These are phyloP conservation scores for Hyaloraphidium curvatum DNA, from an alignment of 192 early-diverging fungal species.

Conservation along the genomic window DNA sequence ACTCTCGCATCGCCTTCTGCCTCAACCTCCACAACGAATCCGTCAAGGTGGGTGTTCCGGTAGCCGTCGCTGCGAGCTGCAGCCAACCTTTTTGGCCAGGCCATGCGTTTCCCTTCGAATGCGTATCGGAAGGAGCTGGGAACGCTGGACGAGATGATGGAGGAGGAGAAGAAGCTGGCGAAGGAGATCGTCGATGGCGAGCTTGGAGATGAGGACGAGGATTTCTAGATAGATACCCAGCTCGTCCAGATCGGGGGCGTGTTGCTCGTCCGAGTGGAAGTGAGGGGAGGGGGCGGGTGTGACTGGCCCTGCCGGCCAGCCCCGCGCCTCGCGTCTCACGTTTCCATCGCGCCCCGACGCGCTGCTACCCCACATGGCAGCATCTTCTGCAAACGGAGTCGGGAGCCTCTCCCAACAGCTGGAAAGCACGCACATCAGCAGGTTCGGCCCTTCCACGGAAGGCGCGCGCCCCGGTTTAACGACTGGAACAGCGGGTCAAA, in stretches of 20 bases:
- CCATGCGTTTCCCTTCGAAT: slow-evolving; percentile 87
- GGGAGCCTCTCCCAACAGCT: too few relatives aligned
- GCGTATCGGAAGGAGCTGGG: slow-evolving; percentile 71
- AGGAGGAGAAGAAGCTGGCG: slow-evolving; percentile 78
- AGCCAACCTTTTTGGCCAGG: slow-evolving; percentile 17
- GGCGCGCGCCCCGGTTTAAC: too few relatives aligned
- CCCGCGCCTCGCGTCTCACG: too few relatives aligned
- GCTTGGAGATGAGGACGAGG: slow-evolving; percentile 48
- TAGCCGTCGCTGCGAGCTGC: background rate
- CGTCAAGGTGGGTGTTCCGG: slow-evolving; percentile 45
- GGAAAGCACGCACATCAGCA: too few relatives aligned
- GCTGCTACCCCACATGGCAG: too few relatives aligned
- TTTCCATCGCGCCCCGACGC: too few relatives aligned
- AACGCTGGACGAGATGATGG: slow-evolving; percentile 56
- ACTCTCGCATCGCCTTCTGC: slow-evolving; percentile 86
- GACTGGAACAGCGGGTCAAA: too few relatives aligned
- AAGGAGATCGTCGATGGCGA: slow-evolving; percentile 84
- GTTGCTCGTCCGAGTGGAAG: slow-evolving; percentile 63
- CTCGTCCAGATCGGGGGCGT: slow-evolving; percentile 70
- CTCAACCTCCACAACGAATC: slow-evolving; percentile 92
- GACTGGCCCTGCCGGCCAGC: too few relatives aligned
- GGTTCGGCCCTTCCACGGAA: too few relatives aligned
- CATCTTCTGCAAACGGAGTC: too few relatives aligned
- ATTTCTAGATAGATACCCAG: slow-evolving; percentile 28
- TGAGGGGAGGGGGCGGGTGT: too few relatives aligned